These are phyloP conservation scores for Sporothrix brasiliensis DNA, from an alignment of 2,329 filamentous ascomycete genomes.

Conservation along the genomic window DNA sequence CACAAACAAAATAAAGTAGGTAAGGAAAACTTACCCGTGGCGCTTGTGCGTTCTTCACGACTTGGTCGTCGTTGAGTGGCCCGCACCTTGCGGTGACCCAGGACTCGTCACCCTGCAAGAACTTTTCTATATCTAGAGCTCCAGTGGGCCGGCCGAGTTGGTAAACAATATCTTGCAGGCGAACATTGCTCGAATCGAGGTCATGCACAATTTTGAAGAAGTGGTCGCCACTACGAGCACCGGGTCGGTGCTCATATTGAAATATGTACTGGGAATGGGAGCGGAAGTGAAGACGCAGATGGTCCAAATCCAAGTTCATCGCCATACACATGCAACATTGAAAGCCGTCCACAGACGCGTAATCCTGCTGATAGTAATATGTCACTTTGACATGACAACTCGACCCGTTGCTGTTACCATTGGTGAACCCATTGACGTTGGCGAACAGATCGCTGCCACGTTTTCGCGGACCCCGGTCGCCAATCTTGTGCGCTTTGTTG, in stretches of 20 bases:
- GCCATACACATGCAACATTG: slow-evolving; percentile 57
- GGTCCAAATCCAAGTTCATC: slow-evolving; percentile 51
- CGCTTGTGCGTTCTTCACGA: not conserved
- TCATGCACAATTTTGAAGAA: slow-evolving; percentile 47
- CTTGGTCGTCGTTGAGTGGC: slow-evolving; percentile 43
- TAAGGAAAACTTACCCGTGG: slow-evolving; percentile 31
- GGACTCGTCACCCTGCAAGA: slow-evolving; percentile 51
- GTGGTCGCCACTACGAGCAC: slow-evolving; percentile 36
- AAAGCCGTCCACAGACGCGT: slow-evolving; percentile 53
- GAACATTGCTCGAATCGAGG: slow-evolving; percentile 34
- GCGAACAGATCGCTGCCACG: not conserved
- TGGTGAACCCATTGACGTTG: slow-evolving; percentile 39
- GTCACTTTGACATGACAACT: slow-evolving; percentile 49
- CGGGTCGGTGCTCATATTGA: slow-evolving; percentile 46
- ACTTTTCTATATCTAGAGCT: slow-evolving; percentile 51
- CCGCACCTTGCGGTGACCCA: slow-evolving; percentile 51
- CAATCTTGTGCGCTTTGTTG: slow-evolving; percentile 59
- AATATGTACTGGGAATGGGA: slow-evolving; percentile 52
- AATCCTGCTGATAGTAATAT: slow-evolving; percentile 51
- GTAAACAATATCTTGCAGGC: slow-evolving; percentile 43
- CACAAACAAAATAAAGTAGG: not conserved
- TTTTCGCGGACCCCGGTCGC: slow-evolving; percentile 43
- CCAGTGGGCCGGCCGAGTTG: slow-evolving; percentile 50
- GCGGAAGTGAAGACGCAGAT: slow-evolving; percentile 55
- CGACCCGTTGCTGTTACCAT: slow-evolving; percentile 36